Base-by-base conservation (phyloP, 2,329 filamentous ascomycete genomes). In the Hortaea werneckii region DNA sequence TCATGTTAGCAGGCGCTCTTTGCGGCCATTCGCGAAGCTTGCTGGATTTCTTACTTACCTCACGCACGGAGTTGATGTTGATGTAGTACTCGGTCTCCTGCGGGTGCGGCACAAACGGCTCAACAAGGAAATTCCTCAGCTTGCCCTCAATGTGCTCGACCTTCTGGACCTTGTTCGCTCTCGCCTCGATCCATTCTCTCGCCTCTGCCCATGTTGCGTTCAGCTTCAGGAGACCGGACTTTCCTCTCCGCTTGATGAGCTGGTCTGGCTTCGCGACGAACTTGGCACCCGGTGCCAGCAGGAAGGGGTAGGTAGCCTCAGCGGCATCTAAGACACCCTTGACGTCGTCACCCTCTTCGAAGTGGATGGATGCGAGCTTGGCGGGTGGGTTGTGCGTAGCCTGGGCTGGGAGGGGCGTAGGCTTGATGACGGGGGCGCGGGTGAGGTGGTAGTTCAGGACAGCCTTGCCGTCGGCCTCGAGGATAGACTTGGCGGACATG, bases 361-460 rank as follows among this genome's bases (percentile, higher is more conserved):
- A 98, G 76, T 90, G 77, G 67, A 98, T 80, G 56, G 87, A 88
- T 48, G 90, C 90, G 62, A 96, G 82, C 72, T 86, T 90, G 61
- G 89, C 75, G 52, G 92, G 83, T 59, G 92, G 75, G 76, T 96
- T 96, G 82, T 98, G 92, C 69, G 80, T 92, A 55, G 85, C 71
- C 54, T 85, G 77, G 57, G 78, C 68, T 59, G 89, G 87, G 47
- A 96, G 87, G 72, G 92, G 88, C 65, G 88, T 90, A 58, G 90
- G 86, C 85, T 95, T 96, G 81, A 98, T 95, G 70, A 94, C 85
- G 57, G 88, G 83, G 60, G 92, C 87, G 68, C 92, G 85, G 62
- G 92, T 96, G 73, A 98, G 88, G 79, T 96, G 92, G 80, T 96
- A 98, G 85, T 95, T 96, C 80, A 98, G 80, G 77, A 98, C 96